Base-by-base conservation (phyloP, 768 basidiomycete species). In the Kwoniella sp. region DNA sequence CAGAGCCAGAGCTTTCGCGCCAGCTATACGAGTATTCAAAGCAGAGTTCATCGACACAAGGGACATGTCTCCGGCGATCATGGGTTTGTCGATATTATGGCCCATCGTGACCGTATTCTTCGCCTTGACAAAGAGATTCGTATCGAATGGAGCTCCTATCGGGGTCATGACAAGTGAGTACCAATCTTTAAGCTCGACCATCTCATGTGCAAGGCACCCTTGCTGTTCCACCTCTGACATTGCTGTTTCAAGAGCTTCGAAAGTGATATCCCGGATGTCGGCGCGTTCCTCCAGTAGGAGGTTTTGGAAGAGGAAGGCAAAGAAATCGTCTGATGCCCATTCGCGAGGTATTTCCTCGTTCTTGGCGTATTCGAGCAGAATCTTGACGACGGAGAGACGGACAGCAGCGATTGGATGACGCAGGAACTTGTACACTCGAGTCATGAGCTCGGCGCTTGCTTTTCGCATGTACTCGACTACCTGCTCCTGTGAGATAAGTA, bases 11-110 rank as follows among this genome's bases (percentile, higher is more conserved):
- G 92, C 91, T 0, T 85, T 87, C 0, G 92, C 89, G 4, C 88
- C 86, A 7, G 89, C 87, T 4, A 97, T 81, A 25, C 94, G 85
- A 20, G 91, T 92, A 67, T 90, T 87, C 63, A 94, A 77, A 38
- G 92, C 87, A 4, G 87, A 82, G 73, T 96, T 93, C 25, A 85
- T 81, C 5, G 88, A 84, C 31, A 98, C 85, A 38, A 99, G 83
- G 0, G 91, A 87, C 48, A 93, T 82, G 77, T 99, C 96, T 76
- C 97, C 94, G 4, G 86, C 84, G 25, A 97, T 84, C 88, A 98
- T 93, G 64, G 90, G 90, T 84, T 93, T 98, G 83, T 99, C 96
- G 31, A 98, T 92, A 72, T 96, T 93, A 78, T 98, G 92, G 52
- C 88, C 85, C 23, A 64, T 67, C 11, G 54, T 65, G 12, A 56